Percentiles rank a stretch among this genome's conserved stretches.
phyloP scores from a whole-genome alignment of 208 protist species.

The Crithidia sp. region DNA sequence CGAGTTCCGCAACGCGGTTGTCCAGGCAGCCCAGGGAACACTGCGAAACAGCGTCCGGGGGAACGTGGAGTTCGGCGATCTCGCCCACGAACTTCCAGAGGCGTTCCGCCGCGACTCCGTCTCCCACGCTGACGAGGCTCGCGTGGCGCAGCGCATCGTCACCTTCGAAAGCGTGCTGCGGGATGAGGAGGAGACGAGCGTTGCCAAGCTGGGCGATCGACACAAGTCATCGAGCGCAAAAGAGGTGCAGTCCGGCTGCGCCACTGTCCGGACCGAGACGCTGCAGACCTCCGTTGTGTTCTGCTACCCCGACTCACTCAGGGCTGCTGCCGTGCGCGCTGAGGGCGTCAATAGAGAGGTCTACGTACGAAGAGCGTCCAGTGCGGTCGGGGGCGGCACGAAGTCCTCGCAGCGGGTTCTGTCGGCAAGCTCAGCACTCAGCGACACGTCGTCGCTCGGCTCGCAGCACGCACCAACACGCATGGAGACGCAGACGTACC shows the following conservation, averaged over 20 bases:
- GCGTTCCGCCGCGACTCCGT: conserved; percentile 16
- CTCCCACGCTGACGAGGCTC: conserved; percentile 32
- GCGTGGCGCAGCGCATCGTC: conserved; percentile 49
- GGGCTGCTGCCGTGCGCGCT: conserved; percentile 15
- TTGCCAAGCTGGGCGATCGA: conserved; percentile 3
- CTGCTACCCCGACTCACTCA: conserved; percentile 31
- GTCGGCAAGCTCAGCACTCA: background rate
- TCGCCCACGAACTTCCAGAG: conserved; percentile 19
- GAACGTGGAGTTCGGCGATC: conserved; percentile 19
- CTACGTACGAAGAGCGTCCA: conserved; percentile 15
- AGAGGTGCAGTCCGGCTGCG: background rate
- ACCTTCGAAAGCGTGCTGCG: conserved; percentile 33
- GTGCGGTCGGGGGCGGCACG: conserved; percentile 2
- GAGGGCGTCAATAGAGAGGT: conserved; percentile 21
- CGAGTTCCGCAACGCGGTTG: conserved; percentile 23
- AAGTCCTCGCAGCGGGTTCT: conserved; percentile 21
- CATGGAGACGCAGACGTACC: conserved; percentile 41
- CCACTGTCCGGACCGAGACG: conserved; percentile 14
- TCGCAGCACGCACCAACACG: background rate
- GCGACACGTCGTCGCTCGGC: conserved; percentile 8
- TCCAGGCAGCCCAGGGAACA: conserved; percentile 31
- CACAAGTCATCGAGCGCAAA: background rate
- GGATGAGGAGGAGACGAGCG: conserved; percentile 31
- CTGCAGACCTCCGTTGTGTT: conserved; percentile 21
- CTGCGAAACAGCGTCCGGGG: conserved; percentile 36